A percentile compares a stretch with the other conserved stretches of the same genome.
These are phyloP conservation scores for Trichocomaceae sp. DNA, from an alignment of 2,329 filamentous ascomycete species.

Conservation along the genomic window DNA sequence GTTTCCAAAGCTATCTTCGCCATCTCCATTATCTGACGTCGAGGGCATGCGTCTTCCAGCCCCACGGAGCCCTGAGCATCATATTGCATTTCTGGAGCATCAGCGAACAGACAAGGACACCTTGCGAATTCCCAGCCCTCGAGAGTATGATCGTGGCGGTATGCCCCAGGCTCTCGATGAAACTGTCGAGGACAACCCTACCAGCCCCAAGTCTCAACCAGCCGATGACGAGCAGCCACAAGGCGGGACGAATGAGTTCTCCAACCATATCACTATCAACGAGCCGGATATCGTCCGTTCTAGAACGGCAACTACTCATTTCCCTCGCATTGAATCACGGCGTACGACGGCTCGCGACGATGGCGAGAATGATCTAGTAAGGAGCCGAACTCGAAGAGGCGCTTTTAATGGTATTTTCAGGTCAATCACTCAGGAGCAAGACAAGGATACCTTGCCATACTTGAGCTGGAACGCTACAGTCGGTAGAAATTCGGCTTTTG, in stretches of 20 bases:
- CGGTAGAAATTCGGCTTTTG: slow-evolving; percentile 86
- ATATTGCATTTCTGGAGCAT: slow-evolving; percentile 80
- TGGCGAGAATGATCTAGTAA: slow-evolving; percentile 21
- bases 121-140: slow-evolving; percentile 81
- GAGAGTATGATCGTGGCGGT: slow-evolving; percentile 79
- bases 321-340: slow-evolving; percentile 35
- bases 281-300: slow-evolving; percentile 36
- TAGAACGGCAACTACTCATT: slow-evolving; percentile 29
- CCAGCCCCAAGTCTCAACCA: slow-evolving; percentile 21
- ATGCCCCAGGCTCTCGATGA: slow-evolving; percentile 57
- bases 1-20: slow-evolving; percentile 7
- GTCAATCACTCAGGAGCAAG: slow-evolving; percentile 32
- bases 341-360: slow-evolving; percentile 29
- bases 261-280: slow-evolving; percentile 43
- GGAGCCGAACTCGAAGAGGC: slow-evolving; percentile 22
- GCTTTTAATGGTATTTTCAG: slow-evolving; percentile 30
- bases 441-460: slow-evolving; percentile 65
- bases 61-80: slow-evolving; percentile 60
- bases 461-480: slow-evolving; percentile 90
- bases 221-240: slow-evolving; percentile 19
- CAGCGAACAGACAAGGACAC: slow-evolving; percentile 71
- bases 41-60: slow-evolving; percentile 48
- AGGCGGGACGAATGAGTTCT: slow-evolving; percentile 22
- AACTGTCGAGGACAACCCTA: slow-evolving; percentile 27
- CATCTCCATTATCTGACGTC: slow-evolving; percentile 47